Conservation (phyloP, 2,329 filamentous ascomycete species). For the Neofusicoccum cordaticola region DNA sequence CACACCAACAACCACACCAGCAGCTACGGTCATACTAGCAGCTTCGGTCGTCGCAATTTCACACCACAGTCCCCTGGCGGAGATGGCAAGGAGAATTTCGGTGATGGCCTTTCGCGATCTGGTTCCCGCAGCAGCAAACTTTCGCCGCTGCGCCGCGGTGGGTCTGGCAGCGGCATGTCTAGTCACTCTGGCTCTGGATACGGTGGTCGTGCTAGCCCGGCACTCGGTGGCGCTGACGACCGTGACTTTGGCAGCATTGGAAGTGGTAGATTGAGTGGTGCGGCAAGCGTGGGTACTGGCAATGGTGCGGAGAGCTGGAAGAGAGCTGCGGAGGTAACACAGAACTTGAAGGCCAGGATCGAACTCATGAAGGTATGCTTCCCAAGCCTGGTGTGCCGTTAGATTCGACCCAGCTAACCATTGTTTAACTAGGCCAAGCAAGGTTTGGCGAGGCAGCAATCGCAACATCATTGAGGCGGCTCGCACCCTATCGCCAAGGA, state of each 20-base stretch:
- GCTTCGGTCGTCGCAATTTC: conserved; percentile 26
- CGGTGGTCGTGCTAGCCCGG: conserved; percentile 33
- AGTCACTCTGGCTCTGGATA: conserved; percentile 27
- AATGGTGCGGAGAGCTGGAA: conserved; percentile 80
- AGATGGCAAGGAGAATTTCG: conserved; percentile 50
- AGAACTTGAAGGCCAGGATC: conserved; percentile 93
- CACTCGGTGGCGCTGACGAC: conserved; percentile 27
- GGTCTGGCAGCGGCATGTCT: conserved; percentile 31
- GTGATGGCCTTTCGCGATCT: conserved; percentile 26
- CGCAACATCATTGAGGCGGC: conserved; percentile 19
- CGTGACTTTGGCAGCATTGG: neutral
- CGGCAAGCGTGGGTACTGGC: conserved; percentile 30
- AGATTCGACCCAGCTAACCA: conserved; percentile 19
- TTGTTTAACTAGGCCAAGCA: conserved; percentile 33
- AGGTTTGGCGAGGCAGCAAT: conserved; percentile 33
- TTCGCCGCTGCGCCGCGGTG: conserved; percentile 33
- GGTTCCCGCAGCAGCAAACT: conserved; percentile 36
- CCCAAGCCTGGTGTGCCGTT: no score
- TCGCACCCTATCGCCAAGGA: neutral
- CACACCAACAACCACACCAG: conserved; percentile 64
- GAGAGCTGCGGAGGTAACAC: conserved; percentile 93
- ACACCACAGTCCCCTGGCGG: conserved; percentile 33
- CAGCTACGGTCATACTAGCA: conserved; percentile 30
- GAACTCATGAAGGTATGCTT: conserved; percentile 87
- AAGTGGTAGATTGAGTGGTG: neutral